phyloP scores from a whole-genome alignment of 2,329 filamentous ascomycete genomes.

The Ophiostoma ips region DNA sequence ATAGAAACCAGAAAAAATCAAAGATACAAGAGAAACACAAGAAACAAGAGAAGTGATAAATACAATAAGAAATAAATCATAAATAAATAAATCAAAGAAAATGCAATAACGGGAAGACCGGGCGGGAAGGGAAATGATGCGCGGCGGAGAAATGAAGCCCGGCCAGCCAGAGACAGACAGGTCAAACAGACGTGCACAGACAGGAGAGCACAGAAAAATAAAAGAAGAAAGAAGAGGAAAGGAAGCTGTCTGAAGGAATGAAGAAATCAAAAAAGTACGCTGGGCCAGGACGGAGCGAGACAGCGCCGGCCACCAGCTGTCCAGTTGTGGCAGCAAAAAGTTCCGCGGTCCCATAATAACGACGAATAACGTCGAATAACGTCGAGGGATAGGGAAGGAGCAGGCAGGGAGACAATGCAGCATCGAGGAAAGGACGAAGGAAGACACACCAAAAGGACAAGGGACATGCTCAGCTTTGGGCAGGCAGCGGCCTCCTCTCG shows the following conservation, averaged over 20 bases:
- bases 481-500: too few relatives aligned
- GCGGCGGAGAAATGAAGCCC: not conserved
- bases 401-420: too few relatives aligned
- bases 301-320: too few relatives aligned
- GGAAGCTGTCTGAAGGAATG: too few relatives aligned
- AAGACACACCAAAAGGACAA: not conserved
- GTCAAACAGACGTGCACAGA: too few relatives aligned
- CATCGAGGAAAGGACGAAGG: not conserved
- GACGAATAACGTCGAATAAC: too few relatives aligned
- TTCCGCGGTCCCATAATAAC: too few relatives aligned
- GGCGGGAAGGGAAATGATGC: constrained; percentile 6
- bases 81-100: not conserved
- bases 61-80: not conserved
- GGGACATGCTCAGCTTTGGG: too few relatives aligned
- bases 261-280: too few relatives aligned
- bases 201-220: not conserved
- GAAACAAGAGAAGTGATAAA: not conserved
- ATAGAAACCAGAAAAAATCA: not conserved
- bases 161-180: not conserved
- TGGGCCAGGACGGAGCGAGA: too few relatives aligned
- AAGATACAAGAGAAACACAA: not conserved
- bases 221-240: not conserved
- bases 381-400: too few relatives aligned
- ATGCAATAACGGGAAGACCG: not conserved
- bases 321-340: too few relatives aligned